These are phyloP conservation scores for Chaetomiaceae sp. DNA, from an alignment of 2,329 filamentous ascomycete species.

Conservation along the genomic window DNA sequence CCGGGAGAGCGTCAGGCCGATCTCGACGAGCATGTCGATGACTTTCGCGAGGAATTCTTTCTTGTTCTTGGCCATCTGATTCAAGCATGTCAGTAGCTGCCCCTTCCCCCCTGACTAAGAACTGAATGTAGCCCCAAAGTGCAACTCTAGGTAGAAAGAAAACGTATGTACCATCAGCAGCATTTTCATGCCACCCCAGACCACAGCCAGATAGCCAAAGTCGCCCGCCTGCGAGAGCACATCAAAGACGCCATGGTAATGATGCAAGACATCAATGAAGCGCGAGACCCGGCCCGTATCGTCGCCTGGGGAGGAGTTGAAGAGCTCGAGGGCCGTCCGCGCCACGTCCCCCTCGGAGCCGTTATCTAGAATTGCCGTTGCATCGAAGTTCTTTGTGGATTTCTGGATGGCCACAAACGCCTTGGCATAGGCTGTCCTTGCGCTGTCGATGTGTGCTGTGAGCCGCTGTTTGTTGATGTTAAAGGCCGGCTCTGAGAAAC, in stretches of 20 bases:
- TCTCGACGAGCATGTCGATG: conserved; percentile 28
- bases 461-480: conserved; percentile 14
- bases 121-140: too few relatives aligned
- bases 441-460: conserved; percentile 15
- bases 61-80: conserved; percentile 27
- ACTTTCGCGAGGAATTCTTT: conserved; percentile 25
- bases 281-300: conserved; percentile 12
- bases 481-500: conserved; percentile 26
- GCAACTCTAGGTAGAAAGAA: too few relatives aligned
- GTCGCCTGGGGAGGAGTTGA: conserved; percentile 7
- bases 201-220: conserved; percentile 25
- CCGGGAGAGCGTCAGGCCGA: conserved; percentile 26
- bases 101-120: neutral
- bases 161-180: conserved; percentile 15
- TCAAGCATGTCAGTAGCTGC: neutral
- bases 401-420: conserved; percentile 23
- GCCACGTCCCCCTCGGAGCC: conserved; percentile 20
- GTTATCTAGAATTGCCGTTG: conserved; percentile 18
- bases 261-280: conserved; percentile 26
- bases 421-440: conserved; percentile 21
- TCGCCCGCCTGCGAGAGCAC: conserved; percentile 27
- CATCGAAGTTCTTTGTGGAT: conserved; percentile 14
- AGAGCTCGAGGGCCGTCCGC: conserved; percentile 21
- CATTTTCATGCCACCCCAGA: conserved; percentile 26
- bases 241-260: conserved; percentile 27